A percentile compares a stretch with the other conserved stretches of the same genome.
Evolutionary conservation across 2,329 filamentous ascomycete genomes (phyloP).

Genomic region (Aspergillus candidus): DNA sequence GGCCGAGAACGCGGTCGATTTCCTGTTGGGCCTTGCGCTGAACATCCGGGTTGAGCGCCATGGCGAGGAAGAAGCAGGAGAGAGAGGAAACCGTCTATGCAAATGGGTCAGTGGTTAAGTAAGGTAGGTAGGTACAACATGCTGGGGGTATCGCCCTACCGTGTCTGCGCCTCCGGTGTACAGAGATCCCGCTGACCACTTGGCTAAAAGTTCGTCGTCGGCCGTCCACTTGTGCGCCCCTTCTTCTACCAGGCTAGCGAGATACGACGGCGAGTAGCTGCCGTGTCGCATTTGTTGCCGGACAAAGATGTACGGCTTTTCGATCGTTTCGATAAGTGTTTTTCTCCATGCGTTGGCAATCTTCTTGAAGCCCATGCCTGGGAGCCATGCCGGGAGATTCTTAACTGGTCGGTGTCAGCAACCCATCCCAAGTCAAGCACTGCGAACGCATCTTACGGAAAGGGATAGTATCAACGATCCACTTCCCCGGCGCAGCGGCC

Average conservation of each 20-base stretch:
- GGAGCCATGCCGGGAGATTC: constrained; percentile 41
- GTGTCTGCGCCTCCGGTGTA: constrained; percentile 41
- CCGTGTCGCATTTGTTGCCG: constrained; percentile 34
- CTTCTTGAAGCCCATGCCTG: constrained; percentile 41
- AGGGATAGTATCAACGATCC: constrained; percentile 44
- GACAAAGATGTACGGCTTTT: constrained; percentile 42
- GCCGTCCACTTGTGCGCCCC: constrained; percentile 16
- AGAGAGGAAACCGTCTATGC: constrained; percentile 38
- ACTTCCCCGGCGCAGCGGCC: constrained; percentile 38
- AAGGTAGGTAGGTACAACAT: background rate
- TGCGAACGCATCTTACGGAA: constrained; percentile 7
- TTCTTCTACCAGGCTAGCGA: constrained; percentile 36
- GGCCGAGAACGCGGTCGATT: constrained; percentile 34
- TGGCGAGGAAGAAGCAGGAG: constrained; percentile 45
- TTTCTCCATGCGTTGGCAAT: constrained; percentile 32
- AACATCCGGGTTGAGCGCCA: constrained; percentile 46
- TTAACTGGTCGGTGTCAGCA: constrained; percentile 13
- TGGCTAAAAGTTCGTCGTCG: constrained; percentile 23
- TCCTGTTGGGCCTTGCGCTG: constrained; percentile 46
- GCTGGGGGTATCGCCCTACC: constrained; percentile 11
- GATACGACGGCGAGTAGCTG: constrained; percentile 31
- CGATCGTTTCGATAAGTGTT: constrained; percentile 22
- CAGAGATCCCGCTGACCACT: constrained; percentile 31
- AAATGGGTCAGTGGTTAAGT: background rate
- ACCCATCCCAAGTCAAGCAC: background rate